Base-by-base conservation (phyloP, 257 asterid genomes). In the Salvia hispanica region DNA sequence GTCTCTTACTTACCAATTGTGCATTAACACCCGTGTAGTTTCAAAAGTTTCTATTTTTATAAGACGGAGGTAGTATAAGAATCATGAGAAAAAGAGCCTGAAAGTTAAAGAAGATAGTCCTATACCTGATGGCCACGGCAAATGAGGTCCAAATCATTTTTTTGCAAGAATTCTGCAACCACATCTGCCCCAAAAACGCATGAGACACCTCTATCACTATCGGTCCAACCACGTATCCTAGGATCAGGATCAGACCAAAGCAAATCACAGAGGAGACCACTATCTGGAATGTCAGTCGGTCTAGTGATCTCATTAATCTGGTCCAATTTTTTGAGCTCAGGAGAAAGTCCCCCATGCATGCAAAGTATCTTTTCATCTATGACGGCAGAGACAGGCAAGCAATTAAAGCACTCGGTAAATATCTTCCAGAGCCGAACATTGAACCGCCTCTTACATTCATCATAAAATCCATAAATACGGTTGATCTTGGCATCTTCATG, bases 401-500 rank as follows among this genome's bases (percentile, higher is more conserved):
- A 86, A 69, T 84, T 84, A 76, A 88, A 88, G 83, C 95, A 88
- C 54, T 88, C 90, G 4, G 92, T 82, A 81, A 88, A 25, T 25
- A 25, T 25, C 31, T 25, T 25, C 31, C 31, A 25, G 31, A 25
- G 31, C 31, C 31, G 31, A 25, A 25, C 31, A 25, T 25, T 25
- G 31, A 25, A 25, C 31, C 31, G 31, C 31, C 94, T 78, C 78
- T 82, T 88, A 65, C 96, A 88, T 74, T 88, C 96, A 16, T 86
- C 96, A 51, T 84, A 88, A 76, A 86, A 88, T 67, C 96, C 96
- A 52, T 86, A 88, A 58, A 88, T 76, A 65, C 96, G 78, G 78
- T 89, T 89, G 72, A 84, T 86, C 74, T 86, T 89, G 12, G 92
- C 96, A 79, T 89, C 96, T 80, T 89, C 96, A 59, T 89, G 96